These are phyloP conservation scores for Eruca vesicaria DNA, from an alignment of 441 rosid species.

Conservation along the genomic window DNA sequence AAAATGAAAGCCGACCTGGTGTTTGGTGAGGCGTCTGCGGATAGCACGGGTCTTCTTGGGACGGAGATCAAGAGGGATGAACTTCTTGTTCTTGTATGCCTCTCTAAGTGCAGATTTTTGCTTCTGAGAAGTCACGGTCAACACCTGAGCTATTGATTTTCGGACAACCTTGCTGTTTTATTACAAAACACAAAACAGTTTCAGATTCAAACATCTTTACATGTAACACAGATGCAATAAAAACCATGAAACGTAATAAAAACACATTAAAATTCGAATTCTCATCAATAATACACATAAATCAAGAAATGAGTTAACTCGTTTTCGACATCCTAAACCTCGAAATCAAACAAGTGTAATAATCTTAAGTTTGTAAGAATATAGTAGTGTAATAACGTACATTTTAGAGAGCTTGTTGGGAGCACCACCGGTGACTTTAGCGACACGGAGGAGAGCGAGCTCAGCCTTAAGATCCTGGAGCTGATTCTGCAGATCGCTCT, in stretches of 20 bases:
- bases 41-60: constrained; percentile 97
- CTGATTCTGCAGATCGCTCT: constrained; percentile 71
- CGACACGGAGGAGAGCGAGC: constrained; percentile 92
- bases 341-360: too few relatives aligned
- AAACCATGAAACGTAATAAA: too few relatives aligned
- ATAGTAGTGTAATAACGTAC: constrained; percentile 37
- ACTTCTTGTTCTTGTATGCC: constrained; percentile 83
- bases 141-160: constrained; percentile 83
- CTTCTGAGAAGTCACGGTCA: constrained; percentile 92
- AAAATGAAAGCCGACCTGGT: constrained; percentile 48
- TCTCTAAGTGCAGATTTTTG: constrained; percentile 88
- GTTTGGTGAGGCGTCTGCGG: constrained; percentile 83
- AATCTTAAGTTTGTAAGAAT: neutral
- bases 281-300: neutral
- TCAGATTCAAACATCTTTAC: neutral
- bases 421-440: constrained; percentile 97
- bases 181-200: neutral
- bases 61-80: constrained; percentile 90
- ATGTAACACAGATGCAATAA: neutral
- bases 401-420: constrained; percentile 96
- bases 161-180: constrained; percentile 69
- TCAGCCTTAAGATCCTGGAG: constrained; percentile 79
- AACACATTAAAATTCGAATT: neutral
- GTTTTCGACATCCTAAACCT: too few relatives aligned
- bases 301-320: neutral